Conservation (phyloP, 164 flowering plant genomes). For the Piper betle region DNA sequence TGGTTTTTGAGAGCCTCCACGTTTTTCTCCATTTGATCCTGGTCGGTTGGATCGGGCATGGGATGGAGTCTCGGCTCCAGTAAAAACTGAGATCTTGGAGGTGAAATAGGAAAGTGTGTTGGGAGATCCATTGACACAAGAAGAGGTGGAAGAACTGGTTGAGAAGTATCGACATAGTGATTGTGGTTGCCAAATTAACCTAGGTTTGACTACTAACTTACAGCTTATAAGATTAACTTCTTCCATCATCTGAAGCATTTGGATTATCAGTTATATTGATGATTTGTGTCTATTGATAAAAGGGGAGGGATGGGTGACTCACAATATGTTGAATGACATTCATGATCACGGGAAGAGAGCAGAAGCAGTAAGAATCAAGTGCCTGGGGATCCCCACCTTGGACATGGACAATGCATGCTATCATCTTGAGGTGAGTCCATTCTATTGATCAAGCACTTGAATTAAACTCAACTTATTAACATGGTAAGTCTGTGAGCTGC, state of each 20-base stretch:
- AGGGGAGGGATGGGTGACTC: slow-evolving; percentile 89
- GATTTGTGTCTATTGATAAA: slow-evolving; percentile 1
- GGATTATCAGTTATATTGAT: not conserved
- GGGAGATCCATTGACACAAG: slow-evolving; percentile 64
- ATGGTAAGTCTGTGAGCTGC: too few relatives aligned
- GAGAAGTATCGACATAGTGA: slow-evolving; percentile 71
- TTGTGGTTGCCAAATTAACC: slow-evolving; percentile 74
- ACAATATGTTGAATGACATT: slow-evolving; percentile 85
- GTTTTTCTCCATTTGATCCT: slow-evolving; percentile 85
- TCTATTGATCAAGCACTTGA: not conserved
- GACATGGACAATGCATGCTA: slow-evolving; percentile 91
- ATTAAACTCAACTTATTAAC: not conserved
- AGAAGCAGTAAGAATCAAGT: slow-evolving; percentile 91
- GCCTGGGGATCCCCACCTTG: slow-evolving; percentile 91
- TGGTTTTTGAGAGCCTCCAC: slow-evolving; percentile 65
- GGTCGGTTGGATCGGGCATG: slow-evolving; percentile 74
- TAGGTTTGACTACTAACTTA: slow-evolving; percentile 46
- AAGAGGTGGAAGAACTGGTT: slow-evolving; percentile 60
- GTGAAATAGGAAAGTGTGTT: slow-evolving; percentile 34
- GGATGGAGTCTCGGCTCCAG: slow-evolving; percentile 71
- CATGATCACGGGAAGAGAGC: slow-evolving; percentile 95
- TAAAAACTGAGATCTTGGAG: too few relatives aligned
- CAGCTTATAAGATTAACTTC: not conserved
- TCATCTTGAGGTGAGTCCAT: slow-evolving; percentile 64
- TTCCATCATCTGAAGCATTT: not conserved